Evolutionary conservation across 2,329 filamentous ascomycete genomes (phyloP), one percentile per base, ranked within the genome.

Genomic region (Capronia americana): DNA sequence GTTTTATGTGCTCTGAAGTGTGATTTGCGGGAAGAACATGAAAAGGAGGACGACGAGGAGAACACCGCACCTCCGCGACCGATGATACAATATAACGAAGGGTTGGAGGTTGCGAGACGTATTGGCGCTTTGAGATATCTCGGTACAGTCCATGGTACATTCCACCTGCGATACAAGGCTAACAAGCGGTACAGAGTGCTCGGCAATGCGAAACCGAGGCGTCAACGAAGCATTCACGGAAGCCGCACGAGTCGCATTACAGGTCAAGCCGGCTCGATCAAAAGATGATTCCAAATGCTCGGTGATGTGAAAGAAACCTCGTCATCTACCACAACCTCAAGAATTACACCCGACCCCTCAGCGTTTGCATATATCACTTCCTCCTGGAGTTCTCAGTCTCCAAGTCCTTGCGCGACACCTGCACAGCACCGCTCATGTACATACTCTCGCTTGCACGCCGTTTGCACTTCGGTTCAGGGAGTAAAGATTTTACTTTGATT

Each of bases 201-300:
- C 95, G 44, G 95, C 95, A 64, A 98, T 98, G 89, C 90, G 93
- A 81, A 99, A 99, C 80, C 88, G 95, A 58, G 95, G 95, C 68
- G 96, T 99, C 76, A 97, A 98, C 80, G 95, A 99, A 80, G 95
- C 95, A 51, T 99, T 99, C 76, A 98, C 95, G 48, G 95, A 99
- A 83, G 95, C 95, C 48, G 94, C 95, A 26, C 90, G 96, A 75
- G 95, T 99, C 41, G 95, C 95, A 14, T 84, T 99, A 26, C 79
- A 80, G 44, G 81, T 83, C 38, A 83, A 82, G 70, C 76, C 79
- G 17, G 74, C 76, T 28, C 73, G 71, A 48, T 73, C 75, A 20
- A 78, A 76, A 54, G 71, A 75, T 17, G 75, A 76, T 53, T 70
- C 74, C 20, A 74, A 72, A 65, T 74, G 72, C 55, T 44, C 64